These are phyloP conservation scores for Starmera dryadoides DNA, from an alignment of 805 yeast genomes.

Conservation along the genomic window DNA sequence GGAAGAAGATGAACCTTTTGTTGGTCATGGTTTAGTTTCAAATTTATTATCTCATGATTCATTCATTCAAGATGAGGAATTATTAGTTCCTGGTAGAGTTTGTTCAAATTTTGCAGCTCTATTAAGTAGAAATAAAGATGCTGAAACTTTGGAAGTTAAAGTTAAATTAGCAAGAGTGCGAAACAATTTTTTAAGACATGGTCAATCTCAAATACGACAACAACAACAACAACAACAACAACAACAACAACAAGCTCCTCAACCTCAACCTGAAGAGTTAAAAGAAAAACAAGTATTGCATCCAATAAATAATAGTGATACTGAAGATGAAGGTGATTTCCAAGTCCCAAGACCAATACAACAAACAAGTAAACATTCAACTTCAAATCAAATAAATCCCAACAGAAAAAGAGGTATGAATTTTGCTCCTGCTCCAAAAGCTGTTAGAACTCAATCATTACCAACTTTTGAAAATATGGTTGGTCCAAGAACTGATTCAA, in stretches of 20 bases:
- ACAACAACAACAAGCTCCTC: conserved; percentile 7
- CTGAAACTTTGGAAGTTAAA: conserved; percentile 51
- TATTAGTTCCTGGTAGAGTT: conserved; percentile 46
- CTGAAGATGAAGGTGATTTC: background rate
- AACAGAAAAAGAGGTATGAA: conserved; percentile 30
- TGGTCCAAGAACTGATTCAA: conserved; percentile 4
- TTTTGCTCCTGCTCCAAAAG: conserved; percentile 39
- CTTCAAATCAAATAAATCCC: conserved; percentile 6
- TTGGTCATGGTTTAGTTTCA: conserved; percentile 36
- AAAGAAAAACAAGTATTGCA: conserved; percentile 3
- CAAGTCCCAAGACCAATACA: conserved; percentile 1
- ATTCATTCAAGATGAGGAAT: conserved; percentile 7
- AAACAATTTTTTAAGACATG: background rate
- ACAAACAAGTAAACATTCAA: conserved; percentile 1
- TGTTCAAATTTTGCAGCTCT: conserved; percentile 50
- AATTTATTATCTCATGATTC: conserved; percentile 14
- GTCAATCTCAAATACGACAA: conserved; percentile 2
- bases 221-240: conserved; percentile 2
- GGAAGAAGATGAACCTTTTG: conserved; percentile 45
- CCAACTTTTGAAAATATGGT: conserved; percentile 23
- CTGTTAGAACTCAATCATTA: conserved; percentile 36
- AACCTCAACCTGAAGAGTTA: background rate
- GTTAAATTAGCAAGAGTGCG: conserved; percentile 31
- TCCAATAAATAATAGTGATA: background rate
- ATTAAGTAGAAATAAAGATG: conserved; percentile 27